Percentiles rank a stretch among this genome's conserved stretches.
Conservation (phyloP, 2,329 filamentous ascomycete species). For the Periconia sp. region DNA sequence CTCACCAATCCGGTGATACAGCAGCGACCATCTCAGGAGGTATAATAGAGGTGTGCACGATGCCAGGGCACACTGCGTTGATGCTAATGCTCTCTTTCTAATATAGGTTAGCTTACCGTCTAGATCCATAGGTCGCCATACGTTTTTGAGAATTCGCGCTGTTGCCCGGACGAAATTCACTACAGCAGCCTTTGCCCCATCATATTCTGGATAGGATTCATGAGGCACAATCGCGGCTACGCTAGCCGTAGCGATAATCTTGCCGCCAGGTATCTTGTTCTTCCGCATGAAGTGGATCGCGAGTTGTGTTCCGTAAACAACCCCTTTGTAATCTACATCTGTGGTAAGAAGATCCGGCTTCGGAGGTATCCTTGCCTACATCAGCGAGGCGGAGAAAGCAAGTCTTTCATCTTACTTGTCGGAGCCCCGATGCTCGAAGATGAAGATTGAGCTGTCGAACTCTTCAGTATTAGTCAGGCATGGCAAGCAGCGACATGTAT, state of each 20-base stretch:
- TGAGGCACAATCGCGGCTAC: slow-evolving; percentile 55
- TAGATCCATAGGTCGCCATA: slow-evolving; percentile 7
- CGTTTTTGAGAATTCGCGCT: slow-evolving; percentile 26
- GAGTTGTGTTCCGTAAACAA: slow-evolving; percentile 58
- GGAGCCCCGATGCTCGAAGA: slow-evolving; percentile 43
- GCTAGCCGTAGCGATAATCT: slow-evolving; percentile 54
- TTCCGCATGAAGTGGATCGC: slow-evolving; percentile 62
- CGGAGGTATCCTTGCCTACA: slow-evolving; percentile 46
- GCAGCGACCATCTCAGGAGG: slow-evolving; percentile 35
- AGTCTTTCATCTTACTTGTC: slow-evolving; percentile 22
- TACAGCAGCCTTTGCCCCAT: slow-evolving; percentile 58
- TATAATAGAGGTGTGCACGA: slow-evolving; percentile 51
- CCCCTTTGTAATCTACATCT: slow-evolving; percentile 59
- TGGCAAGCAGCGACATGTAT: not conserved
- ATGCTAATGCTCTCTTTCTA: slow-evolving; percentile 57
- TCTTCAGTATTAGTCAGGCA: slow-evolving; percentile 4
- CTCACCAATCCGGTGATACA: slow-evolving; percentile 29
- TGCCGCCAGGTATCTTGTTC: slow-evolving; percentile 52
- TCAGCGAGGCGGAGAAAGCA: slow-evolving; percentile 4
- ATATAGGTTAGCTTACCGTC: slow-evolving; percentile 5
- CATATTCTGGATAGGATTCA: slow-evolving; percentile 56
- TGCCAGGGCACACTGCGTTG: slow-evolving; percentile 58
- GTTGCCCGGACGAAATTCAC: slow-evolving; percentile 32
- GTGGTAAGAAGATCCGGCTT: slow-evolving; percentile 54
- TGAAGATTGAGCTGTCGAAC: slow-evolving; percentile 55